Conservation (phyloP, 129 eudicot species). For the Artemisia annua region DNA sequence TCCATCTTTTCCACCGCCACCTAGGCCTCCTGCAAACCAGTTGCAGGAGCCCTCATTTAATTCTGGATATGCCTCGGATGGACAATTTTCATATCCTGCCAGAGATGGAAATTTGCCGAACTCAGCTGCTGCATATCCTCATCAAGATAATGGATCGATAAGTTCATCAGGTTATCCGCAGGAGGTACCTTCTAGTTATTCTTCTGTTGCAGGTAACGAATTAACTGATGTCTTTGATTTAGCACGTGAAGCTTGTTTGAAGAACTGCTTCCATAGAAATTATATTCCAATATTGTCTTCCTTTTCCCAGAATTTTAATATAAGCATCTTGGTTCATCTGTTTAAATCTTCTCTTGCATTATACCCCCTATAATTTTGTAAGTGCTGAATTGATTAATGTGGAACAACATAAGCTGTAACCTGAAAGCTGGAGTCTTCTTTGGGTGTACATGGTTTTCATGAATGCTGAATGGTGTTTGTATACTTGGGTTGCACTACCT, state of each 20-base stretch:
- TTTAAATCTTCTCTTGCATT: constrained; percentile 17
- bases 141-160: constrained; percentile 51
- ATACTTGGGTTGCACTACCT: neutral
- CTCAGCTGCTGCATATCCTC: constrained; percentile 53
- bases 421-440: neutral
- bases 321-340: constrained; percentile 23
- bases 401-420: constrained; percentile 11
- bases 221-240: constrained; percentile 46
- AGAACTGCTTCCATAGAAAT: constrained; percentile 33
- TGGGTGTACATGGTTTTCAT: neutral
- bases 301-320: constrained; percentile 15
- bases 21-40: constrained; percentile 43
- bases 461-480: neutral
- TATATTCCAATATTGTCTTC: constrained; percentile 26
- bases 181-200: constrained; percentile 99
- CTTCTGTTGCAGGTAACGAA: constrained; percentile 98
- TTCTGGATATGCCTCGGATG: constrained; percentile 61
- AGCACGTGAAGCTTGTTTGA: constrained; percentile 54
- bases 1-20: constrained; percentile 48
- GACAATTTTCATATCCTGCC: constrained; percentile 52
- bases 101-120: constrained; percentile 67
- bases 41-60: constrained; percentile 51
- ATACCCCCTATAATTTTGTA: neutral
- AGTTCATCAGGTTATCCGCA: constrained; percentile 77
- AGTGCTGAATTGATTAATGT: constrained; percentile 15